Evolutionary conservation across 139 green algal species (phyloP), one percentile per base, ranked within the genome.

Genomic region (Picochlorum sp.): DNA sequence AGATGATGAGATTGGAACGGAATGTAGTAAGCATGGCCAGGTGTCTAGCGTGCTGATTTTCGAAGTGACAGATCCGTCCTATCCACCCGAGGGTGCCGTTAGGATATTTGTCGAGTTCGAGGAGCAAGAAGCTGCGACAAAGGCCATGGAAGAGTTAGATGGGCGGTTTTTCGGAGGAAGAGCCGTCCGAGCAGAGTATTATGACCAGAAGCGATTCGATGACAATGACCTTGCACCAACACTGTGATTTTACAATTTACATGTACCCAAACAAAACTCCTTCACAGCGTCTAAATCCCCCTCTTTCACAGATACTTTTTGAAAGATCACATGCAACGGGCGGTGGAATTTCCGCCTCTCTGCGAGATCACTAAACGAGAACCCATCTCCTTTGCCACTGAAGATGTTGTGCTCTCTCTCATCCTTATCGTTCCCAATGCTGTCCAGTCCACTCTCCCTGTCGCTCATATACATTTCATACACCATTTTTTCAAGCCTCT

Each of bases 31-130:
- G 78, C 96, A 94, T 66, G 91, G 91, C 23, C 66, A 78, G 4
- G 84, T 95, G 30, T 47, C 49, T 34, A 66, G 65, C 44, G 88
- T 97, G 18, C 65, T 95, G 45, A 96, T 97, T 51, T 95, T 94
- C 76, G 87, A 95, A 74, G 87, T 95, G 44, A 96, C 85, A 4
- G 84, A 88, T 14, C 62, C 82, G 0, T 24, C 23, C 47, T 90
- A 72, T 63, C 71, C 68, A 2, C 26, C 52, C 1, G 79, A 86
- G 30, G 81, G 94, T 58, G 82, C 90, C 2, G 88, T 96, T 11
- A 85, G 86, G 56, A 90, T 95, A 28, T 95, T 94, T 71, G 70
- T 94, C 31, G 65, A 95, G 70, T 97, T 97, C 83, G 81, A 90
- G 21, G 10, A 13, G 15, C 24, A 37, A 52, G 30, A 8, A 16